These are phyloP conservation scores for Cutaneotrichosporon spelunceum DNA, from an alignment of 1,284 basidiomycete genomes.

Conservation along the genomic window DNA sequence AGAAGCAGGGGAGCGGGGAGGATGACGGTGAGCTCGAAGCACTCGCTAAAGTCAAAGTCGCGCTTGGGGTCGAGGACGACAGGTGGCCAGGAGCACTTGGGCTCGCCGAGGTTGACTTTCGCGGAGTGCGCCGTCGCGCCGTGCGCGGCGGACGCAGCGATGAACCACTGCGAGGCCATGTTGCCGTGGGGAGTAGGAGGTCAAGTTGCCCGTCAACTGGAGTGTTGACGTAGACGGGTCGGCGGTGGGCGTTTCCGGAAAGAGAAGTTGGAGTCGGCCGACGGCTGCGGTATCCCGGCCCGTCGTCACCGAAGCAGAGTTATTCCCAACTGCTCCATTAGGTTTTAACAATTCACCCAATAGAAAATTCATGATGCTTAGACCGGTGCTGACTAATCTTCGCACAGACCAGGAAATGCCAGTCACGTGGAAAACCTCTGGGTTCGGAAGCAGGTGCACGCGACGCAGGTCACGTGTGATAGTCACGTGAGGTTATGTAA, in stretches of 20 bases:
- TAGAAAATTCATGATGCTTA: not conserved
- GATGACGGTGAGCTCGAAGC: constrained; percentile 74
- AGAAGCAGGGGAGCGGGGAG: constrained; percentile 57
- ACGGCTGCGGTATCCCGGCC: not conserved
- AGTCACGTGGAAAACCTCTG: no score
- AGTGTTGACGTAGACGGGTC: not conserved
- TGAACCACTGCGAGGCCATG: constrained; percentile 23
- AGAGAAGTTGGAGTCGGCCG: not conserved
- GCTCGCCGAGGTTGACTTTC: constrained; percentile 9
- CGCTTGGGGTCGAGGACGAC: constrained; percentile 56
- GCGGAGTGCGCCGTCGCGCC: not conserved
- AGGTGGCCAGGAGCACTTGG: constrained; percentile 39
- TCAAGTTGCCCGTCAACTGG: not conserved
- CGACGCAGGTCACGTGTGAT: not conserved
- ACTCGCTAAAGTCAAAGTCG: constrained; percentile 75
- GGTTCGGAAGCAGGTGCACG: not conserved
- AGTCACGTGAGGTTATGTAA: not conserved
- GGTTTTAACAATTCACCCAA: not conserved
- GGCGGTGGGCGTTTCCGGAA: not conserved
- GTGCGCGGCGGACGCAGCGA: constrained; percentile 10
- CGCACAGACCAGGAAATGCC: not conserved
- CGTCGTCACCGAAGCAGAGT: not conserved
- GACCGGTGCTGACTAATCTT: not conserved
- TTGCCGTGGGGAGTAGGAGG: not conserved
- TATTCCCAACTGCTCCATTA: not conserved